A percentile compares a stretch with the other conserved stretches of the same genome.
Evolutionary conservation across 805 yeast species (phyloP).

Genomic region (Alloascoidea africana): DNA sequence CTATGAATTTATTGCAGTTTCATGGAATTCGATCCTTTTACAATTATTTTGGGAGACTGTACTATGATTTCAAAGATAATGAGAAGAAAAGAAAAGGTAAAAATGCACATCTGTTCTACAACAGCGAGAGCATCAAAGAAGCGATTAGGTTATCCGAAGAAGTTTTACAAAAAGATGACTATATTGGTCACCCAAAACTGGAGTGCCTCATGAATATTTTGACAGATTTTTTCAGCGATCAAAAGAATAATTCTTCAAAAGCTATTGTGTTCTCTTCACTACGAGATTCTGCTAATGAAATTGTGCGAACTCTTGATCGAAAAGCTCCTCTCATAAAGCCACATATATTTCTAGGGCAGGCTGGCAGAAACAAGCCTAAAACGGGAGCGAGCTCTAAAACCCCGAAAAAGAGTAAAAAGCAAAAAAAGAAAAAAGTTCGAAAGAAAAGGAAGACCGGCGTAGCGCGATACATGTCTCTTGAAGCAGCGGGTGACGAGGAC

Average conservation of each 20-base stretch:
- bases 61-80: slow-evolving; percentile 2
- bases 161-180: slow-evolving; percentile 21
- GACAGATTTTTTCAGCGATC: slow-evolving; percentile 31
- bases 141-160: slow-evolving; percentile 30
- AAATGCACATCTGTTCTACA: slow-evolving; percentile 50
- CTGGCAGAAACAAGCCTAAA: slow-evolving; percentile 21
- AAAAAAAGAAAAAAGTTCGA: slow-evolving; percentile 28
- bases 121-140: slow-evolving; percentile 28
- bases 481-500: slow-evolving; percentile 15
- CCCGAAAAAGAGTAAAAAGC: slow-evolving; percentile 17
- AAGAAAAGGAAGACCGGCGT: slow-evolving; percentile 16
- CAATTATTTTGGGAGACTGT: slow-evolving; percentile 24
- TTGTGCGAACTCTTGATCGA: slow-evolving; percentile 40
- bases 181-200: slow-evolving; percentile 61
- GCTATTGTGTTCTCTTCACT: slow-evolving; percentile 82
- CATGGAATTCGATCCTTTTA: slow-evolving; percentile 77
- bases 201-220: slow-evolving; percentile 43
- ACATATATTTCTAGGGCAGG: slow-evolving; percentile 88
- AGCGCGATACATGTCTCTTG: slow-evolving; percentile 1
- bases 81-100: slow-evolving; percentile 29
- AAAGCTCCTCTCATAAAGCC: slow-evolving; percentile 31
- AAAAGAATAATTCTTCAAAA: slow-evolving; percentile 31
- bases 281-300: slow-evolving; percentile 82
- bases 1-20: slow-evolving; percentile 34
- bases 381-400: slow-evolving; percentile 3